Percentiles rank a stretch among this genome's conserved stretches.
phyloP scores from a whole-genome alignment of 2,329 filamentous ascomycete genomes.

The Ceratocystis colombiana region DNA sequence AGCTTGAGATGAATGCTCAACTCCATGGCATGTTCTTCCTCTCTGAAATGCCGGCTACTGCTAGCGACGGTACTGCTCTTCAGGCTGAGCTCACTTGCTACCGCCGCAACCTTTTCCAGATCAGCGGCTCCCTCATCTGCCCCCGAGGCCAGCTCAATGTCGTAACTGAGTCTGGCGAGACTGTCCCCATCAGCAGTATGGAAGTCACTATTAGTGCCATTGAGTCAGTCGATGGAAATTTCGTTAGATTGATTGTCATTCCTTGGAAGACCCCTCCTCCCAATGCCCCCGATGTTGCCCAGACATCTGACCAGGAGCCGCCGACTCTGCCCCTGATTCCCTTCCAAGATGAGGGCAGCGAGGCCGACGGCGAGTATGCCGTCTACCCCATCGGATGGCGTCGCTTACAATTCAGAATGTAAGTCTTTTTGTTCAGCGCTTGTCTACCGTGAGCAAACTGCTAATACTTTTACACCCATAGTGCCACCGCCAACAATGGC shows the following conservation, averaged over 20 bases:
- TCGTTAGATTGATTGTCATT: conserved; percentile 89
- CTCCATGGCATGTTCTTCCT: conserved; percentile 85
- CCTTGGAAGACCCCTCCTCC: conserved; percentile 94
- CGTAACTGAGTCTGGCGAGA: conserved; percentile 72
- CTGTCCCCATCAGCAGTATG: conserved; percentile 68
- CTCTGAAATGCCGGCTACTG: conserved; percentile 62
- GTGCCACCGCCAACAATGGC: conserved; percentile 93
- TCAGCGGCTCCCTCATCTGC: conserved; percentile 77
- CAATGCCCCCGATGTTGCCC: conserved; percentile 56
- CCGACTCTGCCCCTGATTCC: conserved; percentile 65
- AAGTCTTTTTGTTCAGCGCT: conserved; percentile 30
- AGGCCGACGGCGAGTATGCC: conserved; percentile 66
- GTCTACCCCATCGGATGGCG: conserved; percentile 94
- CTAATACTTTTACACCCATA: conserved; percentile 30
- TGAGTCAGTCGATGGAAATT: conserved; percentile 85
- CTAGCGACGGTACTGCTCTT: conserved; percentile 46
- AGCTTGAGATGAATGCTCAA: conserved; percentile 58
- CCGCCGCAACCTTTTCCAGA: conserved; percentile 88
- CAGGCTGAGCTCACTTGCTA: conserved; percentile 90
- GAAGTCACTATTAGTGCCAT: conserved; percentile 86
- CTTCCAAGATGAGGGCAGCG: conserved; percentile 50
- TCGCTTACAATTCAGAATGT: conserved; percentile 79
- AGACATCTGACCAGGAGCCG: conserved; percentile 70
- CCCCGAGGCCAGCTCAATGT: conserved; percentile 70
- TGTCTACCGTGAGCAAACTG: not conserved